phyloP scores from a whole-genome alignment of 2,329 filamentous ascomycete species.

The Diaporthe destruens region DNA sequence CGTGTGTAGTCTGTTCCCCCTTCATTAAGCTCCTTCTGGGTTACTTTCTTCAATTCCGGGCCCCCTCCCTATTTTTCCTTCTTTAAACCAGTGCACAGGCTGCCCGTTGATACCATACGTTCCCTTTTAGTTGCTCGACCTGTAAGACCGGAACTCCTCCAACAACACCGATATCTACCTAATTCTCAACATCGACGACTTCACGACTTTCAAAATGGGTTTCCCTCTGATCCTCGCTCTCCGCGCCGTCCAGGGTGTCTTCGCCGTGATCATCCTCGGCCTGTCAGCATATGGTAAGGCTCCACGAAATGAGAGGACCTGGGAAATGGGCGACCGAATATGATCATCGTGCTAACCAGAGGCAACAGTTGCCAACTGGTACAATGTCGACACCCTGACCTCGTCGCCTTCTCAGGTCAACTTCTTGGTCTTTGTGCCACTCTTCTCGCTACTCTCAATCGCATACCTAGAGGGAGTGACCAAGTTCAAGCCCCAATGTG shows the following conservation, averaged over 20 bases:
- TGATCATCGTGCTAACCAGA: slow-evolving; percentile 42
- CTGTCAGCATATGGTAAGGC: slow-evolving; percentile 64
- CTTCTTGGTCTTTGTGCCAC: slow-evolving; percentile 68
- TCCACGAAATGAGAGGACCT: slow-evolving; percentile 10
- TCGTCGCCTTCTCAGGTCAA: slow-evolving; percentile 68
- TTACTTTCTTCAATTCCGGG: slow-evolving; percentile 41
- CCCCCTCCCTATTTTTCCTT: slow-evolving; percentile 44
- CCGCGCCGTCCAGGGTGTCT: slow-evolving; percentile 59
- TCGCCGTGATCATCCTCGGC: slow-evolving; percentile 60
- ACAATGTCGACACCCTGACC: slow-evolving; percentile 66
- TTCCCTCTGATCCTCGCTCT: slow-evolving; percentile 57
- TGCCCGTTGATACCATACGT: slow-evolving; percentile 43
- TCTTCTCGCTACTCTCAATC: slow-evolving; percentile 68
- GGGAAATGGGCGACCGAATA: neutral
- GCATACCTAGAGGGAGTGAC: slow-evolving; percentile 65
- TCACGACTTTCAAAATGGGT: slow-evolving; percentile 52
- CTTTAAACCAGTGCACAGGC: slow-evolving; percentile 46
- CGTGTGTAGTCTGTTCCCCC: slow-evolving; percentile 32
- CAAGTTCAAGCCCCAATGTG: slow-evolving; percentile 58
- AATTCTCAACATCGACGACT: slow-evolving; percentile 29
- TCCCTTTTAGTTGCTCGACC: slow-evolving; percentile 42
- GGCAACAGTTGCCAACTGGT: slow-evolving; percentile 69
- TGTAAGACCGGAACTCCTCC: slow-evolving; percentile 40
- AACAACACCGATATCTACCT: slow-evolving; percentile 40
- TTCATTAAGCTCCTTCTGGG: slow-evolving; percentile 35